These are phyloP conservation scores for Phaeolepiota aurea DNA, from an alignment of 768 basidiomycete species.

Conservation along the genomic window DNA sequence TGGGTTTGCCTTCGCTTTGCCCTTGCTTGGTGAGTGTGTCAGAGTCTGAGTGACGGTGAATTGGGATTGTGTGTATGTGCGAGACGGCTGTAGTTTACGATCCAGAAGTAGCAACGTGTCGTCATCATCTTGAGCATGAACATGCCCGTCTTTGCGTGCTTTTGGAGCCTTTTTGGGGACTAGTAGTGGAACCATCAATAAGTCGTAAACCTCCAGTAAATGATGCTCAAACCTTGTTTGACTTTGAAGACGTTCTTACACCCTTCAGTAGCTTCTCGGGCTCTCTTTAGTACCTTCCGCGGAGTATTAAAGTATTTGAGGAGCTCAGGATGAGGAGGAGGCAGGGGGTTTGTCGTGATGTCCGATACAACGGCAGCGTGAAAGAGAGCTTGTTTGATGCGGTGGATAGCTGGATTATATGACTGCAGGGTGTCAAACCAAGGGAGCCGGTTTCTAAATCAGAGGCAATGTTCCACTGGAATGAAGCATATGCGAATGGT, in stretches of 20 bases:
- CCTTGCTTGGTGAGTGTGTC: conserved; percentile 14
- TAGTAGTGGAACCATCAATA: conserved; percentile 19
- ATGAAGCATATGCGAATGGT: not conserved
- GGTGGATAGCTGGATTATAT: conserved; percentile 86
- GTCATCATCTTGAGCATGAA: conserved; percentile 56
- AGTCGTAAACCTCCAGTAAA: not conserved
- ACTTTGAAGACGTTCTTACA: conserved; percentile 67
- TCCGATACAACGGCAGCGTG: conserved; percentile 78
- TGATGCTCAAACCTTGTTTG: conserved; percentile 52
- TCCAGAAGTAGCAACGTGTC: conserved; percentile 52
- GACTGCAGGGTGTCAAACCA: conserved; percentile 79
- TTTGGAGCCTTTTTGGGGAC: conserved; percentile 56
- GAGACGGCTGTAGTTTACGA: conserved; percentile 15
- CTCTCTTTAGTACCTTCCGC: conserved; percentile 51
- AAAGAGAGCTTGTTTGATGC: conserved; percentile 89
- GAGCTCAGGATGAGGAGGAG: conserved; percentile 81
- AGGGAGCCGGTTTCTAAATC: conserved; percentile 41
- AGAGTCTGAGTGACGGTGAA: conserved; percentile 6
- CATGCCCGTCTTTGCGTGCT: conserved; percentile 54
- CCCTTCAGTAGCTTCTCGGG: conserved; percentile 45
- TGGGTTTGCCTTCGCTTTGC: conserved; percentile 23
- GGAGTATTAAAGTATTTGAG: conserved; percentile 82
- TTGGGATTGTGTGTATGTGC: conserved; percentile 7
- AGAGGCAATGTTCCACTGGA: conserved; percentile 2
- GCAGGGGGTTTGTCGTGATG: conserved; percentile 63